Evolutionary conservation across 108 stramenopile genomes (phyloP), one percentile per base, ranked within the genome.

Genomic region (Discostella stelligeroides): DNA sequence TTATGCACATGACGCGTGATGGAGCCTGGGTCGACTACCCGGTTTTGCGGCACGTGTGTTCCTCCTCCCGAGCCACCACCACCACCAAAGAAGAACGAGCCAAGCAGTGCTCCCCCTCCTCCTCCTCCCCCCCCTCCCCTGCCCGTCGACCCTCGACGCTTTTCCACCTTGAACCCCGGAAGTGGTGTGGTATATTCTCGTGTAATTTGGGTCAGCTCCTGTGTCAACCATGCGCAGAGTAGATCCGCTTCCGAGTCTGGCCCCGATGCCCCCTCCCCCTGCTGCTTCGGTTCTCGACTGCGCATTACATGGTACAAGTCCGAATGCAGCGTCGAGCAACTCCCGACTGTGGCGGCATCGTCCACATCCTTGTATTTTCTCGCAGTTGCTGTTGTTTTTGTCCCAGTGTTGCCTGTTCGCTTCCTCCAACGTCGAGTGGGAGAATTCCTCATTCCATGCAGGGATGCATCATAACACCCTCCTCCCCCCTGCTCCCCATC

Each of bases 1-100:
- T 85, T 86, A 60, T 94, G 70, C 10, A 91, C 90, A 65, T 94
- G 84, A 28, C 89, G 65, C 2, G 93, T 94, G 25, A 94, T 90
- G 29, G 80, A 71, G 37, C 89, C 87, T 10, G 93, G 90, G 54
- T 94, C 85, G 1, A 94, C 88, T 0, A 88, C 77, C 15, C 81
- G 73, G 47, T 74, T 72, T 18, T 39, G 28, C 8, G 56, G 0
- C 18, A 17, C 13, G 9, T 55, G 66, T 14, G 24, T n/a, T 47
- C 9, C 34, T 11, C n/a, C 23, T 11, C 64, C 29, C 5, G 51
- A 48, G 13, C 46, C 28, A 24, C 27, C 29, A 3, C 24, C 28
- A 24, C 27, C 29, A 3, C 24, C 42, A 15, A 50, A 60, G 46
- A 68, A 55, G 18, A 74, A 0, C n/a, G 70, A 64, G 3, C 70